These are phyloP conservation scores for Oligophagozyma castellii DNA, from an alignment of 1,139 yeast genomes.

Conservation along the genomic window DNA sequence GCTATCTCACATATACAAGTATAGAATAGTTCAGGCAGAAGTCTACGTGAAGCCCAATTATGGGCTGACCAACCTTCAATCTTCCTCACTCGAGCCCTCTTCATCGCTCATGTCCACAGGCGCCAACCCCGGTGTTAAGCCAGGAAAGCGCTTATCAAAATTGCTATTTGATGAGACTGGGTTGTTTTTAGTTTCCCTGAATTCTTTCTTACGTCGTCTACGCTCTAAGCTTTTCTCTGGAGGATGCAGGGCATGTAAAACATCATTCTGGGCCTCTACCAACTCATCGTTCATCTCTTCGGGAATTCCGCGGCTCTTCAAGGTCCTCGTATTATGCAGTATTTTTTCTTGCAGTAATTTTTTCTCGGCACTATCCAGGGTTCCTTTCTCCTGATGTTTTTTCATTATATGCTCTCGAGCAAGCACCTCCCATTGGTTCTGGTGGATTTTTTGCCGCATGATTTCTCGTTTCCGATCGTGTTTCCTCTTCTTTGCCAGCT, in stretches of 20 bases:
- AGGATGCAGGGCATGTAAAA: conserved; percentile 21
- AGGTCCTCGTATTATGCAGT: too few relatives aligned
- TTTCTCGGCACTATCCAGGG: conserved; percentile 32
- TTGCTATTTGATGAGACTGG: conserved; percentile 10
- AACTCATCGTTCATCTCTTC: conserved; percentile 35
- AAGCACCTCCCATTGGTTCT: conserved; percentile 32
- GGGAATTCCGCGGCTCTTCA: conserved; percentile 34
- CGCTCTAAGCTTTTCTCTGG: conserved; percentile 17
- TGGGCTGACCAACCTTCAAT: too few relatives aligned
- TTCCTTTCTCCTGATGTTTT: conserved; percentile 28
- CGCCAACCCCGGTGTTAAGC: conserved; percentile 84
- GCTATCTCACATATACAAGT: too few relatives aligned
- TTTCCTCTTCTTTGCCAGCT: conserved; percentile 10
- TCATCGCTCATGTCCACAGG: conserved; percentile 57
- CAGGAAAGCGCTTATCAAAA: conserved; percentile 34
- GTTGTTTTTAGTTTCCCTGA: conserved; percentile 13
- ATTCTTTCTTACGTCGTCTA: conserved; percentile 15
- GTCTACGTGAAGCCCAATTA: too few relatives aligned
- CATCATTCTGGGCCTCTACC: conserved; percentile 29
- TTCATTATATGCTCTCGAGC: conserved; percentile 41
- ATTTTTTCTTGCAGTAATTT: too few relatives aligned
- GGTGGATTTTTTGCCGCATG: conserved; percentile 27
- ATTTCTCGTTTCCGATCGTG: conserved; percentile 29
- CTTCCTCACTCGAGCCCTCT: conserved; percentile 25
- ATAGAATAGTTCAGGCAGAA: neutral